Base-by-base conservation (phyloP, 2,329 filamentous ascomycete species). In the Ascochyta clinopodiicola region DNA sequence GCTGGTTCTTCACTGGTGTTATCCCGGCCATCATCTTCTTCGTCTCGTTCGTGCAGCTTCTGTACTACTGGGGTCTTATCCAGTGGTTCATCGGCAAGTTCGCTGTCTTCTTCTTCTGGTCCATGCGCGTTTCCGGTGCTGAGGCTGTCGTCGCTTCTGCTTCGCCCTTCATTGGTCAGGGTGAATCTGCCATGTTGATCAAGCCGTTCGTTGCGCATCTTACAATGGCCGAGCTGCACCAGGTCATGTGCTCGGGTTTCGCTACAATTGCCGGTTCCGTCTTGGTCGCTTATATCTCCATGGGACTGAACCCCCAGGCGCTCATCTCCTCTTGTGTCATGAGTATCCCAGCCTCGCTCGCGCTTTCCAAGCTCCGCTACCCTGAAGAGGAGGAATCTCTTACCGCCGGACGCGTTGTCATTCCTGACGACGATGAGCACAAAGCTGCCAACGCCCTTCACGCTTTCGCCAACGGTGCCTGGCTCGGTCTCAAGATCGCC, bases 1-100 rank as follows among this genome's bases (percentile, higher is more conserved):
- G 68, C 4, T 92, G 84, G 84, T 96, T 96, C 84, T 81, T 96
- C 60, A 82, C 89, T 44, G 80, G 82, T 44, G 92, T 96, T 59
- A 83, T 96, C n/a, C 92, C 93, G 0, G 88, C 93, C 67, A 96
- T 97, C 77, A 91, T 96, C 79, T 97, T 96, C 86, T 96, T 97
- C 85, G 90, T 96, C 55, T 87, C 92, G 1, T 82, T 96, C n/a
- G 91, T 96, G 24, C 90, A 96, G 77, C 85, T 96, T 34, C 77
- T 96, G 38, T 96, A 91, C 80, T 89, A 93, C 80, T 82, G 87
- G 66, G 90, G 89, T 2, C 81, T 92, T 60, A 79, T 96, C 48
- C 92, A 96, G 78, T 96, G 93, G 92, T 91, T 93, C 77, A 86
- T 96, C 70, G 81, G 82, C 64, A 96, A 96, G 77, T 91, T 95